Percentiles rank a stretch among this genome's conserved stretches.
Conservation (phyloP, 306 rosid genomes). For the Trichosanthes truncata region DNA sequence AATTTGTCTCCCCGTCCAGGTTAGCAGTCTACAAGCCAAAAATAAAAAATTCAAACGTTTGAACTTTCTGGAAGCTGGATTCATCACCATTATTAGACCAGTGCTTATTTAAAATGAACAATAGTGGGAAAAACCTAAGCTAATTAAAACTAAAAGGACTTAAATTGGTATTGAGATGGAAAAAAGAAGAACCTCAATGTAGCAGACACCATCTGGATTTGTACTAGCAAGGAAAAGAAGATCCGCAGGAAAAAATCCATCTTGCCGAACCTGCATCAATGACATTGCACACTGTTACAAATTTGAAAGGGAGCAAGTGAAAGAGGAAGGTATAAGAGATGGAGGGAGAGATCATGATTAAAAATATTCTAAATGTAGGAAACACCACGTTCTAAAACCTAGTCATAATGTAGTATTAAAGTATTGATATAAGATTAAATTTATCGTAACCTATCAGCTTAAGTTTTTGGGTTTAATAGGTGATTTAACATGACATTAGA, state of each 20-base stretch:
- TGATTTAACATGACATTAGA: background rate
- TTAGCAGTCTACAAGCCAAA: constrained; percentile 66
- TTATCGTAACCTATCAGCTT: background rate
- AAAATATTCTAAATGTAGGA: background rate
- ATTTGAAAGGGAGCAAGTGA: background rate
- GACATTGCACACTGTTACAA: background rate
- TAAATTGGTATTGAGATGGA: background rate
- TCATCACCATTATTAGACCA: background rate
- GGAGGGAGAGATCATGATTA: background rate
- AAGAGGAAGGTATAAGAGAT: background rate
- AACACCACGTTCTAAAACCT: background rate
- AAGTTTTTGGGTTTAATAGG: background rate
- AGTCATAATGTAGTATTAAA: background rate
- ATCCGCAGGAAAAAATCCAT: constrained; percentile 83
- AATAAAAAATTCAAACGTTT: background rate
- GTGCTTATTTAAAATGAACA: background rate
- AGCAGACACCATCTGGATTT: constrained; percentile 90
- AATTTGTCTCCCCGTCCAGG: constrained; percentile 95
- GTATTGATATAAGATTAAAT: background rate
- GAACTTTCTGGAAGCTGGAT: background rate
- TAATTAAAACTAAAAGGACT: background rate
- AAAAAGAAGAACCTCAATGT: constrained; percentile 56
- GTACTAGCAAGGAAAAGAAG: constrained; percentile 79
- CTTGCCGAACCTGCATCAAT: constrained; percentile 63
- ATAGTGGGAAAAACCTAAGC: background rate